Conservation (phyloP, 208 protist species). For the Leishmania guyanensis region DNA sequence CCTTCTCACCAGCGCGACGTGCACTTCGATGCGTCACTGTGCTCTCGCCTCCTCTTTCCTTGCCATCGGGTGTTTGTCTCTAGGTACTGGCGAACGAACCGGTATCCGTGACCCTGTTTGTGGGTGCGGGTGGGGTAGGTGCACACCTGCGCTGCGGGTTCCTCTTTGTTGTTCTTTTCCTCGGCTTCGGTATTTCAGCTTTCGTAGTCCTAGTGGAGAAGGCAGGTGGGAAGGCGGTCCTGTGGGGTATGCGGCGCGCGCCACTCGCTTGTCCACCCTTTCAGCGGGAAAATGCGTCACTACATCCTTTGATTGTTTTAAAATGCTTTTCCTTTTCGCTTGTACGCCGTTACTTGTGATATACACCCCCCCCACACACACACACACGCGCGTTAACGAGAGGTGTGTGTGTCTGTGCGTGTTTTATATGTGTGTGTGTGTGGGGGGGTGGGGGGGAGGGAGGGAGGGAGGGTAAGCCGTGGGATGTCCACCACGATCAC, state of each 20-base stretch:
- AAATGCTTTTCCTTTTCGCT: not conserved
- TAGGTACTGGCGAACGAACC: not conserved
- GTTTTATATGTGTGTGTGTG: not conserved
- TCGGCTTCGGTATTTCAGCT: not conserved
- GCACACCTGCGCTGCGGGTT: not conserved
- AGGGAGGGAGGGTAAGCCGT: not conserved
- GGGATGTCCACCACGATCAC: not conserved
- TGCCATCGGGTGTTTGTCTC: not conserved
- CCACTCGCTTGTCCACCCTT: not conserved
- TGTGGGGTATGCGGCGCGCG: not conserved
- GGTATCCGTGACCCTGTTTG: not conserved
- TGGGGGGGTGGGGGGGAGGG: not conserved
- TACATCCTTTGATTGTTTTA: not conserved
- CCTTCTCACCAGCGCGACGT: not conserved
- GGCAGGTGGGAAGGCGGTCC: not conserved
- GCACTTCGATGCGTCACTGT: not conserved
- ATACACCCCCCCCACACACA: not conserved
- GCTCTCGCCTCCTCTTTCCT: not conserved
- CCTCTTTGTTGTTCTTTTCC: not conserved
- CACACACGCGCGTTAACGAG: not conserved
- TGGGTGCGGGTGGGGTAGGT: not conserved
- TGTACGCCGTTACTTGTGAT: too few relatives aligned
- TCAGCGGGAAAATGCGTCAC: not conserved
- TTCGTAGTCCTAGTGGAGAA: not conserved
- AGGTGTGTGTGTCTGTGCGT: not conserved